Evolutionary conservation across 2,329 filamentous ascomycete genomes (phyloP).

Genomic region (Lasiodiplodia citricola): DNA sequence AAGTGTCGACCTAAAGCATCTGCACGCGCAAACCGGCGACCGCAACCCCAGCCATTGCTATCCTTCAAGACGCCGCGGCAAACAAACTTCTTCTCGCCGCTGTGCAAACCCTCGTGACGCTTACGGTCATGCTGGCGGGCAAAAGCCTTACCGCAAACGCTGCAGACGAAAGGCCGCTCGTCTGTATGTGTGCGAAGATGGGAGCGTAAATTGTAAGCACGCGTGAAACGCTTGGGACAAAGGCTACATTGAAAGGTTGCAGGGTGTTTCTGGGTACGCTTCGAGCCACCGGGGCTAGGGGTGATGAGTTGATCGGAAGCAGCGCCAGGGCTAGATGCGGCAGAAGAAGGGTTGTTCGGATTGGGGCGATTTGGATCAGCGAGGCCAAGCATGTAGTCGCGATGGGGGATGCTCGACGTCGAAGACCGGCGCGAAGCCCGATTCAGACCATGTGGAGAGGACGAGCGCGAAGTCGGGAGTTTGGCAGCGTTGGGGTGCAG

Average conservation of each 20-base stretch:
- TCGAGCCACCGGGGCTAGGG: constrained; percentile 55
- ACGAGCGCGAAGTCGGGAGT: constrained; percentile 47
- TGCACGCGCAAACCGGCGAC: constrained; percentile 88
- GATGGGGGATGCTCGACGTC: constrained; percentile 59
- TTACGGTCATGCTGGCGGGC: constrained; percentile 97
- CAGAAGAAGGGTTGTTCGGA: constrained; percentile 43
- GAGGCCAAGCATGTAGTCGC: constrained; percentile 85
- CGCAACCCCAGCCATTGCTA: constrained; percentile 88
- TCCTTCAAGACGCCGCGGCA: constrained; percentile 90
- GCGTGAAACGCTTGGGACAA: constrained; percentile 94
- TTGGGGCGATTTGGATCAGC: constrained; percentile 86
- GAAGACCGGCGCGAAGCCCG: constrained; percentile 57
- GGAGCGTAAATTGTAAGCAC: constrained; percentile 94
- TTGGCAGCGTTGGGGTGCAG: constrained; percentile 52
- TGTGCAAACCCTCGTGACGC: constrained; percentile 93
- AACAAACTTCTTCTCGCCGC: constrained; percentile 98
- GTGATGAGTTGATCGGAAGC: neutral
- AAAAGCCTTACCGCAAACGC: constrained; percentile 95
- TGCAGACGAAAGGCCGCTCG: constrained; percentile 95
- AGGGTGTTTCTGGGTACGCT: constrained; percentile 95
- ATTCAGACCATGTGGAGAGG: constrained; percentile 49
- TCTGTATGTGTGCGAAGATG: constrained; percentile 96
- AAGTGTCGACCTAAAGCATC: constrained; percentile 95
- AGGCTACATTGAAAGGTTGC: constrained; percentile 94
- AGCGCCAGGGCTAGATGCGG: constrained; percentile 9